Base-by-base conservation (phyloP, 352 stramenopile genomes). In the Phytophthora foliorum region DNA sequence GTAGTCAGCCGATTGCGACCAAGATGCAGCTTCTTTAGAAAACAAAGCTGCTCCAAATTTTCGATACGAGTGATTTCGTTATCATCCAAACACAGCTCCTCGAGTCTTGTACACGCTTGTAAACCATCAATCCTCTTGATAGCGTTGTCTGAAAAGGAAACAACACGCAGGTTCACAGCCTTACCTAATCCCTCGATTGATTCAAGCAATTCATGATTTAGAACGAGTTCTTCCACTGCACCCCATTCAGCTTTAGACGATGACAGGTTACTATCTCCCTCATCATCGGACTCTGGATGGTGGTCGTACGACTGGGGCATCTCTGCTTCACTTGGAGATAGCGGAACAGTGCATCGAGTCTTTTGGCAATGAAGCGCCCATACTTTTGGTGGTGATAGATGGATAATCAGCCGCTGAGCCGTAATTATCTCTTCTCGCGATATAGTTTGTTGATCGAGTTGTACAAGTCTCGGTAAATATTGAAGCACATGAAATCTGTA, bases 51-150 rank as follows among this genome's bases (percentile, higher is more conserved):
- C 0, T 85, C 71, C 38, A 97, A 46, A 34, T 89, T 89, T 25
- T 95, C 84, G 11, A 97, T 78, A 42, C 73, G 74, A 1, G 64
- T 48, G 44, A 97, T 88, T 22, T 89, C 73, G 31, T 97, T 97
- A 67, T 95, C 86, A 61, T 92, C 87, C 6, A 97, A 61, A 39
- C 68, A 79, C 1, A 97, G 61, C 36, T 95, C 86, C 70, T 97
- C 90, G 13, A 97, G 67, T 21, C 78, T 74, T 25, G 62, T 66
- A 19, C 90, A 95, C 1, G 63, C 34, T 5, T 81, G 36, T 3
- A 97, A 54, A 0, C 84, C 84, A 25, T 82, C 69, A 29, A 96
- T 91, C 1, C 53, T 59, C 13, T 74, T 75, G 19, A 97, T 81
- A 6, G 82, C 70, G 44, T 96, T 97, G 65, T 94, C 86, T 0